phyloP scores from a whole-genome alignment of 2,329 filamentous ascomycete genomes.

The Beauveria sp. region DNA sequence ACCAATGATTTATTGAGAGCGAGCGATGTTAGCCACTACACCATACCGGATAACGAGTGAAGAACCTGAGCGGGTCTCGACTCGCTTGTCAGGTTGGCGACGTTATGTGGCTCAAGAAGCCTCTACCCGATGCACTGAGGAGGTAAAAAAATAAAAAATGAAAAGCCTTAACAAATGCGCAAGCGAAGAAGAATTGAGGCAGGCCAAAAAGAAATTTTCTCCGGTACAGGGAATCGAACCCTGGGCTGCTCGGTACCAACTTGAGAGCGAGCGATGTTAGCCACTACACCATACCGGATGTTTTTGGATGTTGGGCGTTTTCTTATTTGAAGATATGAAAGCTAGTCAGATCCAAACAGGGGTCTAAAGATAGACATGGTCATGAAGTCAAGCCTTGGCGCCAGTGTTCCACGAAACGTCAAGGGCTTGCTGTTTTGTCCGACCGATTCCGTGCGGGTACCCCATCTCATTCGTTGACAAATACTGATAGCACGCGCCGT shows the following conservation, averaged over 20 bases:
- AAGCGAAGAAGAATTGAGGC: not conserved
- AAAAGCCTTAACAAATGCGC: not conserved
- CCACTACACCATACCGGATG: conserved; percentile 30
- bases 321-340: not conserved
- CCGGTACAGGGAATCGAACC: conserved; percentile 16
- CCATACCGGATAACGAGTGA: conserved; percentile 23
- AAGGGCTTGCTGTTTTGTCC: too few species aligned
- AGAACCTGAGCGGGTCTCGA: not conserved
- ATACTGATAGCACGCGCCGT: too few species aligned
- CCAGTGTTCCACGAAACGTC: too few species aligned
- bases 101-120: not conserved
- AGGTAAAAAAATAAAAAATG: not conserved
- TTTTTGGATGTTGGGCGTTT: not conserved
- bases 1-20: conserved; percentile 21
- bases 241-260: conserved; percentile 14
- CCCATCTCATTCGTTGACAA: too few species aligned
- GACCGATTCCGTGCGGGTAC: too few species aligned
- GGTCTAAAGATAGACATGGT: too few species aligned
- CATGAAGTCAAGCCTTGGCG: too few species aligned
- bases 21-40: conserved; percentile 31
- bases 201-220: conserved; percentile 10
- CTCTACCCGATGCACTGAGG: not conserved
- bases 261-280: conserved; percentile 31
- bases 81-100: not conserved
- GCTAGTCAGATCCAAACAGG: not conserved